Evolutionary conservation across 1,139 yeast species (phyloP).

Genomic region (Hyphopichia pseudoburtonii): DNA sequence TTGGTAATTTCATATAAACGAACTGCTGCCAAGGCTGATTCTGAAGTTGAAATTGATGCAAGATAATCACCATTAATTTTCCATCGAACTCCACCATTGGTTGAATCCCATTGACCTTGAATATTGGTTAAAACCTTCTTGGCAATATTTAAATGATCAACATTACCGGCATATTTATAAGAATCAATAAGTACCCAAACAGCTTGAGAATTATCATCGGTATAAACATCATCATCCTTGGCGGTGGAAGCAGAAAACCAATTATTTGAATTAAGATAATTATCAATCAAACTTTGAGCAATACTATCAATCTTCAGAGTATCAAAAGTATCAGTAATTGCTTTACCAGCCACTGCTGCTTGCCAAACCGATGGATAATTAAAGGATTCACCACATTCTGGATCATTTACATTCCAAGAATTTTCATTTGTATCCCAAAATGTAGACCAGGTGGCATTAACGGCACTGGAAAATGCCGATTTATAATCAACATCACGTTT

Average conservation of each 20-base stretch:
- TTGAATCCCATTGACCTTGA: conserved; percentile 18
- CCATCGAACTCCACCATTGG: conserved; percentile 34
- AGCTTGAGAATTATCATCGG: conserved; percentile 36
- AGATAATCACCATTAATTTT: conserved; percentile 21
- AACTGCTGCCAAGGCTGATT: conserved; percentile 34
- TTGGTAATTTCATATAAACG: conserved; percentile 19
- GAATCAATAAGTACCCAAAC: conserved; percentile 32
- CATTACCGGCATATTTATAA: conserved; percentile 15
- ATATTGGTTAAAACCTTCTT: conserved; percentile 15
- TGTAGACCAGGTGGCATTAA: conserved; percentile 12
- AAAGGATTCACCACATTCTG: conserved; percentile 6
- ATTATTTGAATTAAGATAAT: conserved; percentile 8
- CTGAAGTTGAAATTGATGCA: conserved; percentile 36
- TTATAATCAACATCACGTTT: background rate
- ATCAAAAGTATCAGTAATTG: conserved; percentile 9
- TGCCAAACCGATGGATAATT: conserved; percentile 3
- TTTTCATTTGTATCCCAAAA: conserved; percentile 13
- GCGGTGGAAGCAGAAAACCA: conserved; percentile 29
- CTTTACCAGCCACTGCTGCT: conserved; percentile 14
- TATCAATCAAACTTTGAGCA: conserved; percentile 3
- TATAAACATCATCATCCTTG: conserved; percentile 27
- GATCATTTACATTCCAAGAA: conserved; percentile 13
- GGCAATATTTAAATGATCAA: conserved; percentile 17
- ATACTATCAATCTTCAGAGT: background rate
- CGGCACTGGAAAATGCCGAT: conserved; percentile 7